Evolutionary conservation across 441 rosid genomes (phyloP).

Genomic region (Eutrema salsugineum): DNA sequence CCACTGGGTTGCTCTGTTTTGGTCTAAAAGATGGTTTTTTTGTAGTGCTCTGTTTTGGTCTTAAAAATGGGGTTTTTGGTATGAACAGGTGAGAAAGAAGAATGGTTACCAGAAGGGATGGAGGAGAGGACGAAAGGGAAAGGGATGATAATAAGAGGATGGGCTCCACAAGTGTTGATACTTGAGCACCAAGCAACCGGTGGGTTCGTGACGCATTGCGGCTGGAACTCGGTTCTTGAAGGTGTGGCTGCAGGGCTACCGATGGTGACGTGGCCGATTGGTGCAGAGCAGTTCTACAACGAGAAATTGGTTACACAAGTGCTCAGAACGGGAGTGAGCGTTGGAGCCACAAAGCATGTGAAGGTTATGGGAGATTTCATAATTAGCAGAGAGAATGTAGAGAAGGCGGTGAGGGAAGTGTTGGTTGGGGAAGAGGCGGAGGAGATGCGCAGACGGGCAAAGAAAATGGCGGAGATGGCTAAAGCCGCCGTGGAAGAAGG

Average conservation of each 20-base stretch:
- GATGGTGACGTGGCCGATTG: slow-evolving; percentile 42
- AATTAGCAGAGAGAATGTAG: slow-evolving; percentile 37
- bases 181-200: slow-evolving; percentile 33
- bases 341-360: slow-evolving; percentile 32
- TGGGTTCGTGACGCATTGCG: slow-evolving; percentile 38
- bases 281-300: slow-evolving; percentile 36
- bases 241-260: slow-evolving; percentile 36
- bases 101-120: slow-evolving; percentile 45
- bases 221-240: slow-evolving; percentile 51
- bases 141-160: slow-evolving; percentile 35
- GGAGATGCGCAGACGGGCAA: slow-evolving; percentile 42
- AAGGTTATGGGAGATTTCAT: slow-evolving; percentile 25
- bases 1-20: too few relatives aligned
- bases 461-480: slow-evolving; percentile 37
- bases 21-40: too few relatives aligned
- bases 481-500: slow-evolving; percentile 46
- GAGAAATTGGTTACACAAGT: slow-evolving; percentile 37
- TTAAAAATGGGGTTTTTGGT: slow-evolving; percentile 39
- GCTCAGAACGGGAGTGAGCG: slow-evolving; percentile 31
- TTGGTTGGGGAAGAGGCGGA: slow-evolving; percentile 47
- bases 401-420: slow-evolving; percentile 39
- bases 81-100: slow-evolving; percentile 32
- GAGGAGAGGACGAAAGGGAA: slow-evolving; percentile 23
- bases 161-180: slow-evolving; percentile 39
- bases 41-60: slow-evolving; percentile 24